Base-by-base conservation (phyloP, 2,329 filamentous ascomycete species). In the Microthyrium microscopicum region DNA sequence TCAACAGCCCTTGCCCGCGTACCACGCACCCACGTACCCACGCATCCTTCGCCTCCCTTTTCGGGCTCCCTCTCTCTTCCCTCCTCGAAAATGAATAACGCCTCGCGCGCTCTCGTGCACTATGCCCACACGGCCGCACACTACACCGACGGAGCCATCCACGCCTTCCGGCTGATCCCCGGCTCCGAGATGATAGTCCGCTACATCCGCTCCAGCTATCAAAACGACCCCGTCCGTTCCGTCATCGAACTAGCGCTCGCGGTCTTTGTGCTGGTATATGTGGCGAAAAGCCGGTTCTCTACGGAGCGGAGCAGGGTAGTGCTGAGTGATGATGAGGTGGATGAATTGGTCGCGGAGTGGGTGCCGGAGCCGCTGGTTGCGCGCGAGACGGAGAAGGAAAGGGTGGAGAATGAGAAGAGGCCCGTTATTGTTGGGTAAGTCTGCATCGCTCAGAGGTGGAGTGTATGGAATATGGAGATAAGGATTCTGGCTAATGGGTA, bases 321-420 rank as follows among this genome's bases (percentile, higher is more conserved):
- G 46, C 63, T 98, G 40, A 78, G 77, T 7, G 85, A 94, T 54
- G 83, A 92, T 53, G 89, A 98, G 61, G 91, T 98, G 44, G 89
- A 98, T 50, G 89, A 98, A 50, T 60, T 98, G 38, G 80, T 98
- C 27, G 85, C 92, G 36, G 89, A 98, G 44, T 98, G 89, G 89
- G 77, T 74, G 5, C 91, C 89, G 0, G 89, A 98, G 56, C 85
- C 89, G 11, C 67, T 98, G 27, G 87, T 94, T 18, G 64, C 74
- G 4, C 64, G 73, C 17, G 70, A 75, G 41, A 85, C 77, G 1
- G 43, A 71, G 1, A 68, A 87, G 32, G 87, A 98, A 56, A 74
- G 80, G 47, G 60, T 68, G 27, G 85, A 94, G 51, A 71, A 77
- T 39, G 87, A 95, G 48, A 91, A 75, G 52, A 61, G 83, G 31